Evolutionary conservation across 139 green algal species (phyloP).

Genomic region (Astrephomene gubernaculifera): DNA sequence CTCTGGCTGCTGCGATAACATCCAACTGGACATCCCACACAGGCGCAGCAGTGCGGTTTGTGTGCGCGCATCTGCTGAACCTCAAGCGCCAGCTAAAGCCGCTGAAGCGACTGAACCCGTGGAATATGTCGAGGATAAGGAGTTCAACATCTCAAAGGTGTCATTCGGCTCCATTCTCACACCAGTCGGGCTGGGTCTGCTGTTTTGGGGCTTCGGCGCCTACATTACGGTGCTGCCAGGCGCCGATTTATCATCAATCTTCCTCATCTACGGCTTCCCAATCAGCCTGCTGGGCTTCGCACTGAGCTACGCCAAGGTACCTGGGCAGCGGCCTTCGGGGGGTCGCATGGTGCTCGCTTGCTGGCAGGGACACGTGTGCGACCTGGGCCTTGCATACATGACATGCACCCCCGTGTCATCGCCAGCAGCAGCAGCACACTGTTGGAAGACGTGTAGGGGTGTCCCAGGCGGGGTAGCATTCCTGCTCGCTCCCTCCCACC

Average conservation of each 20-base stretch:
- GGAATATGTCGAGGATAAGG: constrained; percentile 45
- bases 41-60: not conserved
- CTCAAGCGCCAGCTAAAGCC: not conserved
- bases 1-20: too few species aligned
- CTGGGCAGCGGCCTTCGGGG: not conserved
- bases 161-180: constrained; percentile 91
- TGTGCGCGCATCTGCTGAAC: constrained; percentile 24
- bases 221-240: constrained; percentile 96
- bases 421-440: too few species aligned
- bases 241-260: constrained; percentile 84
- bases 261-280: constrained; percentile 99
- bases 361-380: too few species aligned
- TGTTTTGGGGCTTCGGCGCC: constrained; percentile 92
- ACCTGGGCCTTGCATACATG: too few species aligned
- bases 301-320: constrained; percentile 85
- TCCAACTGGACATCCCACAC: not conserved
- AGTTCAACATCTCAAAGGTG: constrained; percentile 81
- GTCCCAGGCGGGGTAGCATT: too few species aligned
- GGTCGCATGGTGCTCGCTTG: too few species aligned
- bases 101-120: not conserved
- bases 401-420: too few species aligned
- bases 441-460: too few species aligned
- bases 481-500: too few species aligned
- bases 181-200: constrained; percentile 78
- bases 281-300: constrained; percentile 95